Conservation (phyloP, 768 basidiomycete genomes). For the Amyloporia xantha region DNA sequence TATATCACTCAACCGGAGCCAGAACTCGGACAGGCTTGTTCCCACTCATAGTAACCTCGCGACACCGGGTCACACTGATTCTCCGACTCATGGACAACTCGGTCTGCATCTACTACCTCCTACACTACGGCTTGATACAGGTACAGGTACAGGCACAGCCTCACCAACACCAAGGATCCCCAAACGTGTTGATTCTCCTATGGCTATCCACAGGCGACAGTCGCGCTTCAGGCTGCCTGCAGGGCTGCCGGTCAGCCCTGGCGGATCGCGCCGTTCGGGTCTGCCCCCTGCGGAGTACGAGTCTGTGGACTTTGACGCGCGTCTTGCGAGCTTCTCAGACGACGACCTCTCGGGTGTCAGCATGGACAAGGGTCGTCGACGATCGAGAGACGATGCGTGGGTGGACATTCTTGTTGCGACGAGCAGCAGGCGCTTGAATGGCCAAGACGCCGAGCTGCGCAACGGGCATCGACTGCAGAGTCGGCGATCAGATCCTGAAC, state of each 20-base stretch:
- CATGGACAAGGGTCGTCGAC: slow-evolving; percentile 32
- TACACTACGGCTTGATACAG: background rate
- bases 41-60: slow-evolving; percentile 26
- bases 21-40: slow-evolving; percentile 5
- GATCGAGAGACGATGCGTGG: slow-evolving; percentile 71
- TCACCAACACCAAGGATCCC: background rate
- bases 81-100: background rate
- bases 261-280: slow-evolving; percentile 39
- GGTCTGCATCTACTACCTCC: background rate
- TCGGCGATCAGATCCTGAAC: slow-evolving; percentile 54
- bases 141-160: slow-evolving; percentile 3
- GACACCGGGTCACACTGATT: slow-evolving; percentile 8
- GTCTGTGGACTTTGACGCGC: slow-evolving; percentile 76
- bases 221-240: slow-evolving; percentile 16
- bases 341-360: slow-evolving; percentile 25
- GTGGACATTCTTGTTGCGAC: slow-evolving; percentile 77
- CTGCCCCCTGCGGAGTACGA: slow-evolving; percentile 72
- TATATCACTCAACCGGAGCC: slow-evolving; percentile 22
- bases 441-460: slow-evolving; percentile 45
- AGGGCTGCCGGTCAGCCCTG: slow-evolving; percentile 56
- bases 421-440: slow-evolving; percentile 43
- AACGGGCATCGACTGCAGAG: slow-evolving; percentile 26
- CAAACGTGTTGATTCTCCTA: background rate
- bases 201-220: background rate
- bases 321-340: slow-evolving; percentile 58